phyloP scores from a whole-genome alignment of 2,329 filamentous ascomycete genomes.

The Colletotrichum neosansevieriae region DNA sequence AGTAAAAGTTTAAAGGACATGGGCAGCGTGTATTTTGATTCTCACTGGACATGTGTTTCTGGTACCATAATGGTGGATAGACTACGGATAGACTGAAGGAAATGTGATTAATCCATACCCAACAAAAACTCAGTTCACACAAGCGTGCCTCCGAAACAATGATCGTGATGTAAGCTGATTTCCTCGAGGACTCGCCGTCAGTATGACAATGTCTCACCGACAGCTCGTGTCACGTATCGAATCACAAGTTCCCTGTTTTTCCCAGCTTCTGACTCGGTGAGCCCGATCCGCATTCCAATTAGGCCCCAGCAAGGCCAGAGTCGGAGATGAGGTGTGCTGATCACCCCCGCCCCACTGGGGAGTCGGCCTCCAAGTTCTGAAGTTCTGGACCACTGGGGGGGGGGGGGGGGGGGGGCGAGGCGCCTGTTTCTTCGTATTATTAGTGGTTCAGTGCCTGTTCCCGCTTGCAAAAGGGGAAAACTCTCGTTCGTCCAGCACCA shows the following conservation, averaged over 20 bases:
- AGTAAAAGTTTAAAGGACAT: constrained; percentile 33
- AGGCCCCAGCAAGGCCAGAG: constrained; percentile 1
- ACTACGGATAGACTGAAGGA: constrained; percentile 39
- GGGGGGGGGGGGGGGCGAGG: not conserved
- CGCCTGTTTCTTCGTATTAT: constrained; percentile 29
- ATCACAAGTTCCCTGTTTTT: not conserved
- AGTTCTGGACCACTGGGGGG: constrained; percentile 15
- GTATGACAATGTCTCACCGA: constrained; percentile 15
- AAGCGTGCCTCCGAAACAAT: not conserved
- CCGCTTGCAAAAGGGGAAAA: not conserved
- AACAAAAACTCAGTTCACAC: not conserved
- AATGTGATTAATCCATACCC: constrained; percentile 30
- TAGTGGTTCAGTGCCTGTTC: not conserved
- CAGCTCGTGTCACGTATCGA: constrained; percentile 1
- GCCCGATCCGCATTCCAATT: constrained; percentile 1
- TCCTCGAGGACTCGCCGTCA: not conserved
- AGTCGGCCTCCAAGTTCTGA: constrained; percentile 19
- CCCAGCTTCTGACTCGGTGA: constrained; percentile 21
- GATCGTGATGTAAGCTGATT: not conserved
- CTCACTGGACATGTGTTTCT: constrained; percentile 27
- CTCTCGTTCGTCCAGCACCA: not conserved
- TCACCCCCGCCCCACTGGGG: constrained; percentile 23
- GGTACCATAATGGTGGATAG: constrained; percentile 40
- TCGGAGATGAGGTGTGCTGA: constrained; percentile 38
- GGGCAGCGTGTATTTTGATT: constrained; percentile 33